Base-by-base conservation (phyloP, 768 basidiomycete genomes). In the Tremella yokohamensis region DNA sequence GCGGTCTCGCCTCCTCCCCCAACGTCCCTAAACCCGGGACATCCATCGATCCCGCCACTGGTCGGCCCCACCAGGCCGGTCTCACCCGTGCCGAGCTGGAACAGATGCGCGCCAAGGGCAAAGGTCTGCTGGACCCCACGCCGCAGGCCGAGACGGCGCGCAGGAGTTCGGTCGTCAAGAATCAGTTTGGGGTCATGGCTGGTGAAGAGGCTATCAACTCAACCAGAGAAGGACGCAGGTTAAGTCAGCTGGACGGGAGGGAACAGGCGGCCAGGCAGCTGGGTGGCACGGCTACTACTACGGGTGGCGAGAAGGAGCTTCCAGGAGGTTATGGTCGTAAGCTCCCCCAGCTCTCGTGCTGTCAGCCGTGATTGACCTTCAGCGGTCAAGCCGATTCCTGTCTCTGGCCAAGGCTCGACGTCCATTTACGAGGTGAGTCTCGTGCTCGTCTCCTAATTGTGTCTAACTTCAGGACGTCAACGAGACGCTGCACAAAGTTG, bases 181-280 rank as follows among this genome's bases (percentile, higher is more conserved):
- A 37, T 13, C 15, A 48, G 29, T 34, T 34, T 53, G 52, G n/a
- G n/a, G 52, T 47, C 8, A 18, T 26, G 7, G 40, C 52, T 20
- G 19, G 9, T 9, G 38, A 19, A 15, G 49, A 16, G n/a, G 56
- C 39, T 40, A 37, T 54, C 26, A 42, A 25, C 29, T 34, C 29
- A 11, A 34, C 29, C 20, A 37, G 54, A 9, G 54, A 57, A 37
- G 48, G 39, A 26, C 54, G 52, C 15, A 50, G 55, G 20, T 44
- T 64, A 39, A 56, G 49, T 12, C 66, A 69, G 19, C 40, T 75
- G 39, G 51, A 52, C 15, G 74, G 74, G 12, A 58, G 72, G 50
- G 72, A 73, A 56, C 73, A 75, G 42, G 73, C 73, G n/a, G 73
- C 73, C 2, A 61, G 44, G 42, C 73, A 75, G 54, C 52, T 75